These are phyloP conservation scores for Bothia castanella DNA, from an alignment of 1,284 basidiomycete genomes.

Conservation along the genomic window DNA sequence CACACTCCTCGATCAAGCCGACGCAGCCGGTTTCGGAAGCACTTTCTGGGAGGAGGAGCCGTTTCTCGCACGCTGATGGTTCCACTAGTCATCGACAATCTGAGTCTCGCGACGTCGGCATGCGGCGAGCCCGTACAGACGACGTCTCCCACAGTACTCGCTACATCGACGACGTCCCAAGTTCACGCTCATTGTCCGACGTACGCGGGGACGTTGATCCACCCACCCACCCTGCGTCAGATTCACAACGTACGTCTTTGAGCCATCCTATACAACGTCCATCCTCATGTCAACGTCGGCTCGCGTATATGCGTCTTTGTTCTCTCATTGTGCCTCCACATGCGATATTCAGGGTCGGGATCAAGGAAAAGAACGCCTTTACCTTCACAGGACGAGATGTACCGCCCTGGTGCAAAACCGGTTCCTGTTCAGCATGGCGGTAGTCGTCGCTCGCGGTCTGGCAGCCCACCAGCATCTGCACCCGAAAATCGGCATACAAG, in stretches of 20 bases:
- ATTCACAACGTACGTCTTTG: slow-evolving; percentile 44
- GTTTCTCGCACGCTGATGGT: slow-evolving; percentile 25
- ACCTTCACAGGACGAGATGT: slow-evolving; percentile 37
- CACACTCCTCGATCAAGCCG: slow-evolving; percentile 18
- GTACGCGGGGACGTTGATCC: slow-evolving; percentile 19
- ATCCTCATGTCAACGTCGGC: slow-evolving; percentile 33
- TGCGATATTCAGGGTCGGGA: slow-evolving; percentile 25
- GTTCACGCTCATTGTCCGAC: slow-evolving; percentile 15
- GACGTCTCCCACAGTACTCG: slow-evolving; percentile 13
- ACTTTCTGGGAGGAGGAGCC: slow-evolving; percentile 15
- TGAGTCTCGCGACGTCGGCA: slow-evolving; percentile 15
- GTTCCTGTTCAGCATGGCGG: slow-evolving; percentile 15
- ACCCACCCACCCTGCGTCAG: slow-evolving; percentile 20
- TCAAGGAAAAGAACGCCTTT: slow-evolving; percentile 35
- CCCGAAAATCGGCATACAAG: slow-evolving; percentile 7
- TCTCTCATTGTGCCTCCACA: slow-evolving; percentile 12
- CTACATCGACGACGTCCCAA: slow-evolving; percentile 23
- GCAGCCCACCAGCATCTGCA: neutral
- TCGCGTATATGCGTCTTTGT: slow-evolving; percentile 17
- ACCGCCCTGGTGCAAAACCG: slow-evolving; percentile 27
- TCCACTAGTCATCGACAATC: slow-evolving; percentile 8
- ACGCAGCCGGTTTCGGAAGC: slow-evolving; percentile 17
- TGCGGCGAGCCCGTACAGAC: slow-evolving; percentile 22
- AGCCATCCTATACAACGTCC: slow-evolving; percentile 30
- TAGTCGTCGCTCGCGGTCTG: slow-evolving; percentile 5